Conservation (phyloP, 306 rosid genomes). For the Sindora glabra region DNA sequence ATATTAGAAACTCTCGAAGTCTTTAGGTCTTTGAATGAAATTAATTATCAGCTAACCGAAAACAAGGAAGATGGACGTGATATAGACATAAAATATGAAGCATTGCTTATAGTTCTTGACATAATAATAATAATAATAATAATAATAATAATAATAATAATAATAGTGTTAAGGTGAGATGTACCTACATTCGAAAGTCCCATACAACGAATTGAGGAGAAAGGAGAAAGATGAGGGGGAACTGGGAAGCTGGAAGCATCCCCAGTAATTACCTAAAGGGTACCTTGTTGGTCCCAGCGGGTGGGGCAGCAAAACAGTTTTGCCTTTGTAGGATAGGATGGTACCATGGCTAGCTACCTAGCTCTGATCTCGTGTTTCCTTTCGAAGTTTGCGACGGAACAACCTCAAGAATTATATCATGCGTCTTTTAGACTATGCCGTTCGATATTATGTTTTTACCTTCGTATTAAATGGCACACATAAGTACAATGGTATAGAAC, state of each 20-base stretch:
- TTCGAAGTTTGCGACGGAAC: too few relatives aligned
- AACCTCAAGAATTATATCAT: too few relatives aligned
- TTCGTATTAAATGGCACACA: too few relatives aligned
- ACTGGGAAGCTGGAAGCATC: neutral
- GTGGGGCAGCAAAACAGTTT: too few relatives aligned
- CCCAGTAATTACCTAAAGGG: neutral
- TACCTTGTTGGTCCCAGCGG: too few relatives aligned
- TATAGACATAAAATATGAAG: neutral
- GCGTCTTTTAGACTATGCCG: too few relatives aligned
- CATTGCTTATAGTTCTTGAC: conserved; percentile 3
- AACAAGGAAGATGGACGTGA: neutral
- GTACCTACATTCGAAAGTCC: conserved; percentile 11
- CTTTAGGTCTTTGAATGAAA: neutral
- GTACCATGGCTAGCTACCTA: too few relatives aligned
- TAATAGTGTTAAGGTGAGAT: conserved; percentile 18
- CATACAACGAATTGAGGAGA: conserved; percentile 34
- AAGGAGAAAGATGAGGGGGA: conserved; percentile 16
- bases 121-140: neutral
- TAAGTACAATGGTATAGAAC: too few relatives aligned
- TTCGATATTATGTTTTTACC: too few relatives aligned
- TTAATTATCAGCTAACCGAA: neutral
- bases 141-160: neutral
- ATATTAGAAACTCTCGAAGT: neutral
- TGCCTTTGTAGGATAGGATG: too few relatives aligned
- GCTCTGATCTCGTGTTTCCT: too few relatives aligned